Evolutionary conservation across 2,329 filamentous ascomycete species (phyloP).

Genomic region (Claviceps pazoutovae): DNA sequence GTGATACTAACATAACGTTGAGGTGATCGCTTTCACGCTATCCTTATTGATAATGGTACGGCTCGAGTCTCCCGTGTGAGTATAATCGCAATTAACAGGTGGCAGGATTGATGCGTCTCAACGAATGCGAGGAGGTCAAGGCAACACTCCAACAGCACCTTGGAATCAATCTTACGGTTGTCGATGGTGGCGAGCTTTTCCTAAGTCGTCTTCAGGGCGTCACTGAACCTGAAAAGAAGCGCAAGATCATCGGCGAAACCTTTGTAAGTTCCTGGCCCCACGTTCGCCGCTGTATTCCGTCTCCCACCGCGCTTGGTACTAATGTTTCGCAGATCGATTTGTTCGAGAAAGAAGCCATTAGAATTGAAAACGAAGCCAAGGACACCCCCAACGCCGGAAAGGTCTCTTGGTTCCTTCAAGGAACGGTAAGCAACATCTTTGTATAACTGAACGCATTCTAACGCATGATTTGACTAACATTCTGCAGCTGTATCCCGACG

Average conservation of each 20-base stretch:
- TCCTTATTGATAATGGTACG: slow-evolving; percentile 64
- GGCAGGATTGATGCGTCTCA: slow-evolving; percentile 54
- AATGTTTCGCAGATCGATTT: slow-evolving; percentile 51
- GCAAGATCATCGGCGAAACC: slow-evolving; percentile 64
- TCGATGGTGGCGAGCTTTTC: slow-evolving; percentile 68
- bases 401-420: slow-evolving; percentile 79
- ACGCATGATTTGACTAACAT: background rate
- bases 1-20: background rate
- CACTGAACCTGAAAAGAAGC: slow-evolving; percentile 65
- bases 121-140: slow-evolving; percentile 74
- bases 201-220: slow-evolving; percentile 64
- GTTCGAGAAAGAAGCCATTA: slow-evolving; percentile 61
- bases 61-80: slow-evolving; percentile 16
- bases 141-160: slow-evolving; percentile 64
- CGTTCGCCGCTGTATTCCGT: background rate
- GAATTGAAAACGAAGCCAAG: slow-evolving; percentile 57
- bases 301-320: slow-evolving; percentile 20
- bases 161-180: slow-evolving; percentile 79
- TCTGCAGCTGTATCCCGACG: background rate
- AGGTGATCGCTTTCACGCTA: slow-evolving; percentile 34
- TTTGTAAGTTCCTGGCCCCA: background rate
- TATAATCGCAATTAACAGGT: slow-evolving; percentile 5
- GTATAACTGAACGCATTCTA: too few relatives aligned
- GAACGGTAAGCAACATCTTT: slow-evolving; percentile 49
- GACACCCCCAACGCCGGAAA: slow-evolving; percentile 55